Evolutionary conservation across 2,329 filamentous ascomycete species (phyloP), one percentile per base, ranked within the genome.

Genomic region (Sarocladium oryzae): DNA sequence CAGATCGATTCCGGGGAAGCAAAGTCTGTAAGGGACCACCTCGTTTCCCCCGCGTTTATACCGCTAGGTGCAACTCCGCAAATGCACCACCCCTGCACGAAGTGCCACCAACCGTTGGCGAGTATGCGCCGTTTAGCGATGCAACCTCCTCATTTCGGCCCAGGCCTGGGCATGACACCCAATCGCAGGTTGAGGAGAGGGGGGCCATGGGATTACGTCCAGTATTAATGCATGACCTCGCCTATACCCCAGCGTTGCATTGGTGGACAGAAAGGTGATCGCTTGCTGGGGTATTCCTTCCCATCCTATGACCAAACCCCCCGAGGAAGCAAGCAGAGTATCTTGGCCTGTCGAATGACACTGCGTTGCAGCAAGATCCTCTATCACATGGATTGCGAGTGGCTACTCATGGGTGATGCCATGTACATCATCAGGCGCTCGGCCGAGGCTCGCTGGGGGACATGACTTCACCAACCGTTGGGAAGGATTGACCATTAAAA

Each of bases 181-280:
- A 28, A 43, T 43, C 7, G 26, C 7, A 43, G n/a, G 8, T 15
- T 28, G 7, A 15, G 3, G 5, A n/a, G 3, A 13, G n/a, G 11
- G 21, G 23, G 10, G 8, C 21, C 26, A 11, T 16, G 21, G 23
- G 23, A 15, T 7, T 21, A 26, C 40, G 4, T 43, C 40, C 40
- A 43, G 21, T 28, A 16, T 10, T 43, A 43, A 21, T 43, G 23
- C 23, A 43, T 26, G 23, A 16, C 23, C 15, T 16, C 40, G 10
- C 11, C 16, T 26, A 28, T 28, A 43, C 24, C 23, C 24, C 40
- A 43, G 40, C 40, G 40, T 43, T 43, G 40, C 40, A 43, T 43
- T 43, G 40, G 40, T 8, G 20, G 40, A 43, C 40, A n/a, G 23
- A 28, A 28, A 43, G 23, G 21, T 26, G 40, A 43, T 23, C 23